Base-by-base conservation (phyloP, 2,329 filamentous ascomycete species). In the Trichoderma sp. region DNA sequence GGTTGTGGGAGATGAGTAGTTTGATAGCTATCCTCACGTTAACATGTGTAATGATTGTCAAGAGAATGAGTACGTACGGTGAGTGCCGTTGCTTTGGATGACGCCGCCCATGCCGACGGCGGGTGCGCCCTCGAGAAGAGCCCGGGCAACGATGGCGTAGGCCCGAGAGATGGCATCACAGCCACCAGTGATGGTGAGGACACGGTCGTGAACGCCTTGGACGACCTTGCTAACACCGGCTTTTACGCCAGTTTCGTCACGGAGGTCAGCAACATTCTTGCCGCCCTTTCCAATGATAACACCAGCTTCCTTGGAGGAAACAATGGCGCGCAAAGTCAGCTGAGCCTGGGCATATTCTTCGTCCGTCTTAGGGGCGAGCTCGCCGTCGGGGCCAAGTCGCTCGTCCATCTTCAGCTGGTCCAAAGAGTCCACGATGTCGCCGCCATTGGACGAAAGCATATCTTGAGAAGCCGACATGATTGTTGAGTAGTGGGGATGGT, bases 141-240 rank as follows among this genome's bases (percentile, higher is more conserved):
- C 92, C 78, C 94, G 93, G 74, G 96, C 94, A 74, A 99, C 96
- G 78, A 97, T 93, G 72, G 93, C 91, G 81, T 99, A 99, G 53
- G 96, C 96, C 81, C 94, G 93, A 72, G 95, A 91, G 78, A 97
- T 94, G 76, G 94, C 91, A 72, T 94, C 93, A 79, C 97, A 91
- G 72, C 93, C 89, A 75, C 96, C 96, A 66, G 94, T 97, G 78
- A 99, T 97, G 74, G 96, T 98, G 77, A 99, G 86, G 75, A 99
- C 96, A 76, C 96, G 94, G 82, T 99, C 96, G 79, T 98, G 95
- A 71, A 99, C 96, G 76, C 96, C 95, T 76, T 95, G 94, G 61
- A 99, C 96, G 68, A 98, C 96, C 86, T 99, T 99, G 89, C 95
- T 98, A 75, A 99, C 96, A 75, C 96, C 96, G 73, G 96, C 96